These are phyloP conservation scores for Aureobasidium vineae DNA, from an alignment of 2,329 filamentous ascomycete genomes.

Conservation along the genomic window DNA sequence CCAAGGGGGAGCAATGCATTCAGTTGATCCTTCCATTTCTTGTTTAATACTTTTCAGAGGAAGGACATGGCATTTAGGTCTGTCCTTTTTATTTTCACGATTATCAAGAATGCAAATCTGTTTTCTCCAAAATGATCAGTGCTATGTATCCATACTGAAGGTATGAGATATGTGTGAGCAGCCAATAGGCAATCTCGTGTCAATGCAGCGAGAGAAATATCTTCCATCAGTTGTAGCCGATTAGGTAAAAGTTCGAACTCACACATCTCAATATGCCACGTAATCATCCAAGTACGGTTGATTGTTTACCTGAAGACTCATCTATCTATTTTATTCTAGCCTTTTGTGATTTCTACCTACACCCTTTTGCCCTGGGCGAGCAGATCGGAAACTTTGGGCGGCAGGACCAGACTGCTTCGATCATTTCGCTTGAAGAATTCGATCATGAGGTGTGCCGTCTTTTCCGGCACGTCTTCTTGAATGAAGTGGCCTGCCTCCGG, in stretches of 20 bases:
- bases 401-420: constrained; percentile 76
- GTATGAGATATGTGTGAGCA: too few relatives aligned
- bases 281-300: not conserved
- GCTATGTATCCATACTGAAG: not conserved
- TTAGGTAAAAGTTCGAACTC: too few relatives aligned
- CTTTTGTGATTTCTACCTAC: constrained; percentile 30
- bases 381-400: constrained; percentile 73
- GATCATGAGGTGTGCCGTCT: constrained; percentile 77
- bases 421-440: constrained; percentile 95
- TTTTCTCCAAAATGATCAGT: not conserved
- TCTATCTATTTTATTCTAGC: not conserved
- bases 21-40: not conserved
- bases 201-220: too few relatives aligned
- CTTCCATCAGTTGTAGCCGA: too few relatives aligned
- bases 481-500: constrained; percentile 96
- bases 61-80: not conserved
- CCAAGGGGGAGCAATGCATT: not conserved
- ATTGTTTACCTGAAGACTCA: too few relatives aligned
- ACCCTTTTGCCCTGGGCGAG: constrained; percentile 53
- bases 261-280: not conserved
- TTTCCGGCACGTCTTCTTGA: constrained; percentile 90
- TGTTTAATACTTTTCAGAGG: not conserved
- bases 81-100: not conserved
- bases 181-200: too few relatives aligned
- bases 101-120: not conserved